Percentiles rank a stretch among this genome's conserved stretches.
Evolutionary conservation across 2,329 filamentous ascomycete species (phyloP).

Genomic region (Alternaria sp.): DNA sequence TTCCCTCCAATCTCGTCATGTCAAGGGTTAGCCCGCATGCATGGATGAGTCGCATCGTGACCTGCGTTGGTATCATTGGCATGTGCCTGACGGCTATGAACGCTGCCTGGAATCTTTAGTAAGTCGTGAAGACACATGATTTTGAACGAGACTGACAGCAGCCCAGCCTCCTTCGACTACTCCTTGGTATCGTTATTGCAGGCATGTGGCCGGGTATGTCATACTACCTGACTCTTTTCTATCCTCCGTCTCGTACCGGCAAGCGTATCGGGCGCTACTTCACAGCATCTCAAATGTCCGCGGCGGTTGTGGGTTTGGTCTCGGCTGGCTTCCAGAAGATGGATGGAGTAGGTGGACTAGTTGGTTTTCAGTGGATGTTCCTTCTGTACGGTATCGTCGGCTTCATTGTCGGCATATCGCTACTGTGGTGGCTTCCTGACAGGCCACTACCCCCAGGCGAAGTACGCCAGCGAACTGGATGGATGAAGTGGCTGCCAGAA

Average conservation of each 20-base stretch:
- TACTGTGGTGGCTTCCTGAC: constrained; percentile 92
- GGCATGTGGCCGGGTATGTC: constrained; percentile 97
- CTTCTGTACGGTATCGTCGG: constrained; percentile 81
- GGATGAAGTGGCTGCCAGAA: constrained; percentile 70
- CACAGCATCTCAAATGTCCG: constrained; percentile 86
- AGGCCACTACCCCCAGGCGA: constrained; percentile 78
- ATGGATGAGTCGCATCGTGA: constrained; percentile 92
- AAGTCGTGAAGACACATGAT: constrained; percentile 36
- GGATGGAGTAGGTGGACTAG: constrained; percentile 77
- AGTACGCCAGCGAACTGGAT: constrained; percentile 56
- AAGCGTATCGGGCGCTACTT: constrained; percentile 91
- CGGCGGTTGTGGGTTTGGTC: constrained; percentile 85
- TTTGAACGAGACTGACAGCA: background rate
- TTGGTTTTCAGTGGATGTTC: constrained; percentile 93
- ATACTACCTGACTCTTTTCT: constrained; percentile 90
- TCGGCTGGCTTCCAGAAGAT: constrained; percentile 92
- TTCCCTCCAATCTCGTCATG: constrained; percentile 89
- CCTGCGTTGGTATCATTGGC: constrained; percentile 84
- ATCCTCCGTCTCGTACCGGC: constrained; percentile 82
- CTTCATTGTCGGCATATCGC: constrained; percentile 70
- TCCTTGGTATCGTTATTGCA: constrained; percentile 85
- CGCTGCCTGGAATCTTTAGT: constrained; percentile 84
- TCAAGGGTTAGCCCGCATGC: constrained; percentile 80
- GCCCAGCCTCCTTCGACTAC: constrained; percentile 72
- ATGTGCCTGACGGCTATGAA: constrained; percentile 82